These are phyloP conservation scores for Mucor plumbeus DNA, from an alignment of 371 early-diverging fungal species.

Conservation along the genomic window DNA sequence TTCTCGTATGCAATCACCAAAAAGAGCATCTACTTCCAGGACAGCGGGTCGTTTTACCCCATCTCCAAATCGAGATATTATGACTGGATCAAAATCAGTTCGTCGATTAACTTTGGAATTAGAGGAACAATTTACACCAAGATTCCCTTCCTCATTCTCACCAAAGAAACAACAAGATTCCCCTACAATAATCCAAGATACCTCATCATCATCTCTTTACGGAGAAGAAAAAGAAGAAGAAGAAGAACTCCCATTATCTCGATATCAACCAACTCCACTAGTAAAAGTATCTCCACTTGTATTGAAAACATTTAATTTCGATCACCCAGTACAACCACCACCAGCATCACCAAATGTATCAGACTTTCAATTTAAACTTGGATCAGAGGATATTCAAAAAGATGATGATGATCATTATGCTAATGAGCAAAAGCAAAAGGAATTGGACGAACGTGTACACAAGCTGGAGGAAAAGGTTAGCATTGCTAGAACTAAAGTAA, in stretches of 20 bases:
- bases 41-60: neutral
- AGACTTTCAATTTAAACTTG: neutral
- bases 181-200: neutral
- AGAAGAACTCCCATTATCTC: neutral
- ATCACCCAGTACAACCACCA: no score
- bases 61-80: neutral
- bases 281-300: neutral
- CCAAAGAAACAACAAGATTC: neutral
- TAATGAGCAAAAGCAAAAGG: neutral
- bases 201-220: neutral
- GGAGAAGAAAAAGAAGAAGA: no score
- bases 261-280: neutral
- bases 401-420: neutral
- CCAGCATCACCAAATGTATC: neutral
- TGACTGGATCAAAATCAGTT: conserved; percentile 20
- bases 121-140: conserved; percentile 10
- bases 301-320: no score
- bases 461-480: neutral
- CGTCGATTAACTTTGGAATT: conserved; percentile 16
- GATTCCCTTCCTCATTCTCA: neutral
- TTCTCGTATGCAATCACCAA: neutral
- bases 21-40: neutral
- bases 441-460: conserved; percentile 5
- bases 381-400: neutral
- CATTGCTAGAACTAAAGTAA: conserved; percentile 1